Percentiles rank a stretch among this genome's conserved stretches.
phyloP scores from a whole-genome alignment of 163 green algal species.

The Volvox carteri region DNA sequence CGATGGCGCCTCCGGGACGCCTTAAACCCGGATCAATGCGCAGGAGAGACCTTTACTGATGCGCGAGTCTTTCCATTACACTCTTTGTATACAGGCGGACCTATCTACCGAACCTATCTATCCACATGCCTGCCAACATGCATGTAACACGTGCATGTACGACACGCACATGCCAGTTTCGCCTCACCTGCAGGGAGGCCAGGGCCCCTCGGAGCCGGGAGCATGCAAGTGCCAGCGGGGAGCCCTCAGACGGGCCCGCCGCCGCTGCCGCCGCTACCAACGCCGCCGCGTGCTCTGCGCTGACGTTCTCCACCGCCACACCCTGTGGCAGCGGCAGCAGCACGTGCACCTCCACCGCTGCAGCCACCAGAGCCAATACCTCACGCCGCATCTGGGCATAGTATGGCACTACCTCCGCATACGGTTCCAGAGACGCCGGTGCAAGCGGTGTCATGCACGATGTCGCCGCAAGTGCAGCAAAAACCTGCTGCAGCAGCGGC shows the following conservation, averaged over 20 bases:
- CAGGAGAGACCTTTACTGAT: too few relatives aligned
- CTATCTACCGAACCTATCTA: background rate
- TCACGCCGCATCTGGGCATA: slow-evolving; percentile 80
- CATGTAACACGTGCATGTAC: too few relatives aligned
- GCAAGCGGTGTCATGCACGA: slow-evolving; percentile 11
- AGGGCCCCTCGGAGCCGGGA: background rate
- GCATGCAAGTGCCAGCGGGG: slow-evolving; percentile 23
- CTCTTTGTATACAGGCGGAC: too few relatives aligned
- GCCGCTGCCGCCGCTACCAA: slow-evolving; percentile 41
- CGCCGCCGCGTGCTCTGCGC: slow-evolving; percentile 23
- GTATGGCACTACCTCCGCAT: slow-evolving; percentile 74
- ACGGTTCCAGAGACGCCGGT: slow-evolving; percentile 65
- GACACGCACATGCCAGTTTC: too few relatives aligned
- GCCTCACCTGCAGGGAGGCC: slow-evolving; percentile 24
- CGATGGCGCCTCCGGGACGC: too few relatives aligned
- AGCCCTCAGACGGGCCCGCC: slow-evolving; percentile 33
- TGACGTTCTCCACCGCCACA: slow-evolving; percentile 10
- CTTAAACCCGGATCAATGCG: too few relatives aligned
- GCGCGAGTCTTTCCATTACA: too few relatives aligned
- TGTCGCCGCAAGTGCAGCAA: slow-evolving; percentile 14
- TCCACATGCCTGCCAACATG: too few relatives aligned
- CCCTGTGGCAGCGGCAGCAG: slow-evolving; percentile 59
- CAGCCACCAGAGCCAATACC: slow-evolving; percentile 69
- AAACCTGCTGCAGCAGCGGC: slow-evolving; percentile 14
- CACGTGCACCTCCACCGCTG: slow-evolving; percentile 60